Evolutionary conservation across 2,329 filamentous ascomycete species (phyloP).

Genomic region (Fusarium sp.): DNA sequence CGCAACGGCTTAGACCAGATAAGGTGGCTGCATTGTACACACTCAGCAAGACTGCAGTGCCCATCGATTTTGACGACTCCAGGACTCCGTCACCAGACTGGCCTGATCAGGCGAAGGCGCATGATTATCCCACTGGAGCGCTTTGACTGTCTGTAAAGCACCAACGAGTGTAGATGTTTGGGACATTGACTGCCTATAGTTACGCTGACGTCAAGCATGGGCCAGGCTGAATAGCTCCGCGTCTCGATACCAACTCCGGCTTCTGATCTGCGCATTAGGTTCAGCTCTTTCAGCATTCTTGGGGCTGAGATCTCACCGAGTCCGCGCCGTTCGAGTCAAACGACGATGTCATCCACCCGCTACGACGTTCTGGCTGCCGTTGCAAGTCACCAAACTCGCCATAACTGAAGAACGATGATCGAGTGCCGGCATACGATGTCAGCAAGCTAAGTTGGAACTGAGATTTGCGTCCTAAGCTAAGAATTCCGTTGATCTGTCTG

Average conservation of each 20-base stretch:
- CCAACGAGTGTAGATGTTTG: not conserved
- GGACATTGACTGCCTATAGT: not conserved
- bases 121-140: too few relatives aligned
- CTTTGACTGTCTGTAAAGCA: not conserved
- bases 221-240: not conserved
- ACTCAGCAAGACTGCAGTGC: not conserved
- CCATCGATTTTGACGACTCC: too few relatives aligned
- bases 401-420: not conserved
- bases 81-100: too few relatives aligned
- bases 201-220: too few relatives aligned
- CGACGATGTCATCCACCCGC: rapidly evolving
- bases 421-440: too few relatives aligned
- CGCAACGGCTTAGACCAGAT: not conserved
- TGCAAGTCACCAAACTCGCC: not conserved
- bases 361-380: rapidly evolving
- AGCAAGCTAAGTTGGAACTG: not conserved
- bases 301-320: not conserved
- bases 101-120: not conserved
- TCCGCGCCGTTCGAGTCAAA: not conserved
- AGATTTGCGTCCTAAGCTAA: too few relatives aligned
- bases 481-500: not conserved
- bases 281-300: not conserved
- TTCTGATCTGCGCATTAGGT: rapidly evolving
- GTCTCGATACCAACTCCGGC: not conserved
- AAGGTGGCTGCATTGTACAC: not conserved